Percentiles rank a stretch among this genome's conserved stretches.
Evolutionary conservation across 2,329 filamentous ascomycete genomes (phyloP).

Genomic region (Ophiostoma sp.): DNA sequence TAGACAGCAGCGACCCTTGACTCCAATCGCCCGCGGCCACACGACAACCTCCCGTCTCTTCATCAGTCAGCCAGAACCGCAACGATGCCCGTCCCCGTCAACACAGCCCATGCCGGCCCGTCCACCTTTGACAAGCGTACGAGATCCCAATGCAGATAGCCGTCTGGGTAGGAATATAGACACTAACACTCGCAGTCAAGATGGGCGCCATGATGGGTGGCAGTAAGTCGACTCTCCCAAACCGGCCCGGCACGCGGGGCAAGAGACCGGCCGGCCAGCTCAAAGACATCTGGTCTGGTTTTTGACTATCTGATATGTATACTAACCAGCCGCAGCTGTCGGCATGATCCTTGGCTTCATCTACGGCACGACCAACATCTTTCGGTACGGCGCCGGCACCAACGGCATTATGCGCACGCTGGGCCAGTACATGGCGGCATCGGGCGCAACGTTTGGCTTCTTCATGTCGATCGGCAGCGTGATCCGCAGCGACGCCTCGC

Average conservation of each 20-base stretch:
- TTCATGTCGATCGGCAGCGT: constrained; percentile 99
- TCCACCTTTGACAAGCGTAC: constrained; percentile 52
- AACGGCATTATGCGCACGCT: constrained; percentile 92
- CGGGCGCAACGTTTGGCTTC: constrained; percentile 93
- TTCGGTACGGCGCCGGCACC: constrained; percentile 86
- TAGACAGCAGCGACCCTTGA: not conserved
- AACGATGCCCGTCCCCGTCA: constrained; percentile 34
- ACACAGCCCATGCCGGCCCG: constrained; percentile 37
- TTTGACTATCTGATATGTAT: not conserved
- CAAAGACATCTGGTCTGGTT: not conserved
- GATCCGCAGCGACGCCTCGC: constrained; percentile 77
- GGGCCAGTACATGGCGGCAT: constrained; percentile 94
- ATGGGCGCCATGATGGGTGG: constrained; percentile 99
- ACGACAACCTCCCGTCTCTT: not conserved
- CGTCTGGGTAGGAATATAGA: no score
- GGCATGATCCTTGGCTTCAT: constrained; percentile 97
- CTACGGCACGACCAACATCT: constrained; percentile 89
- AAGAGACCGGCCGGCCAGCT: not conserved
- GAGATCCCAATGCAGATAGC: not conserved
- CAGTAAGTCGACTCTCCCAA: constrained; percentile 57
- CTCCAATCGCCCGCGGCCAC: not conserved
- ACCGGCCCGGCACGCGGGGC: not conserved
- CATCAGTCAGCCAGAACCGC: not conserved
- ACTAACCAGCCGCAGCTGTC: constrained; percentile 60
- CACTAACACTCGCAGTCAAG: constrained; percentile 60